These are phyloP conservation scores for Isoetes taiwanensis DNA, from an alignment of 75 land plant species.

Conservation along the genomic window DNA sequence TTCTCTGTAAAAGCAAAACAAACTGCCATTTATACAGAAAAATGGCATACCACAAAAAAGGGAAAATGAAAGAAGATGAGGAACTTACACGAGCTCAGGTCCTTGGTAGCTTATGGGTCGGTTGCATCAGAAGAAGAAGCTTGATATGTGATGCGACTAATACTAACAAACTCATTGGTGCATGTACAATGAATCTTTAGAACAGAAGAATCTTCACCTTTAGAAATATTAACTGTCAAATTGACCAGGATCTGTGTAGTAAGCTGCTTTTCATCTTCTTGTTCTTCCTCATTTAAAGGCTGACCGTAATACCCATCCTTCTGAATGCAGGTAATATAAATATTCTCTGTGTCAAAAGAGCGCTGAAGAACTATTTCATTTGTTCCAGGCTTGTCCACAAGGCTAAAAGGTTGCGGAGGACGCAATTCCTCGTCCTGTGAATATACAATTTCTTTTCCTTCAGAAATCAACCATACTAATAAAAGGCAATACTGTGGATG, in stretches of 20 bases:
- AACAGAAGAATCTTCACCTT: constrained; percentile 27
- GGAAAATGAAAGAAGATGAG: too few relatives aligned
- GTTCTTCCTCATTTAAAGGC: constrained; percentile 24
- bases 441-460: too few relatives aligned
- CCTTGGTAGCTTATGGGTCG: constrained; percentile 50
- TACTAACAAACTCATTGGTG: constrained; percentile 38
- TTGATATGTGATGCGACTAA: constrained; percentile 27
- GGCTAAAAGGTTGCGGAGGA: constrained; percentile 41
- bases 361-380: constrained; percentile 33
- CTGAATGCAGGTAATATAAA: constrained; percentile 47
- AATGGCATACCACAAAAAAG: too few relatives aligned
- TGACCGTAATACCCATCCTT: constrained; percentile 35
- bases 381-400: constrained; percentile 39
- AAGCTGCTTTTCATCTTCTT: constrained; percentile 24
- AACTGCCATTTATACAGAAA: too few relatives aligned
- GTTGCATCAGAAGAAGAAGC: constrained; percentile 12
- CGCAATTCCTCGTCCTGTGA: too few relatives aligned
- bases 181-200: constrained; percentile 47
- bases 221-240: constrained; percentile 39
- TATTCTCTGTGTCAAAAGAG: constrained; percentile 40
- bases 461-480: too few relatives aligned
- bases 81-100: constrained; percentile 56
- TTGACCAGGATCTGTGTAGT: constrained; percentile 13
- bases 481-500: too few relatives aligned
- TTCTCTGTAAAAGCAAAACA: too few relatives aligned